A percentile compares a stretch with the other conserved stretches of the same genome.
These are phyloP conservation scores for Medicago lupulina DNA, from an alignment of 306 rosid species.

Conservation along the genomic window DNA sequence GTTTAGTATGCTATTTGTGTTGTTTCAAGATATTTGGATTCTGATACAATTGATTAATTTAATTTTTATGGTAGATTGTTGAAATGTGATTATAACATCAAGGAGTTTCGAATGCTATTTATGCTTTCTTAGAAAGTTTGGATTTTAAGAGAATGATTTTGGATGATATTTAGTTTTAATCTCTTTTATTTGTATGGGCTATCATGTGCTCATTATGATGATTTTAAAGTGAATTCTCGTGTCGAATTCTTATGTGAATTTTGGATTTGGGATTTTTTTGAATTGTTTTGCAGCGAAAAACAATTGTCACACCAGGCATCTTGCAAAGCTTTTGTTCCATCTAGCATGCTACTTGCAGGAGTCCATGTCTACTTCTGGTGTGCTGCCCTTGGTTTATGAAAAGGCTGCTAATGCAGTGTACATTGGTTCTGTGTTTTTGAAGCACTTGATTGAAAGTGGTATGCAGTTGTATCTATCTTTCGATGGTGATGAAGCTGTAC, in stretches of 20 bases:
- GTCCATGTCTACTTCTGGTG: conserved; percentile 69
- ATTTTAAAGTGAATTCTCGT: conserved; percentile 3
- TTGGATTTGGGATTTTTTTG: not conserved
- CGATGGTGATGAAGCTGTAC: conserved; percentile 61
- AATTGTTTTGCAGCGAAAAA: conserved; percentile 70
- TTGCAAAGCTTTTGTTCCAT: conserved; percentile 90
- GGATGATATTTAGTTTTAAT: conserved; percentile 22
- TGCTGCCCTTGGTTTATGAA: conserved; percentile 60
- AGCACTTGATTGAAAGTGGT: conserved; percentile 81
- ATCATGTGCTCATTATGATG: conserved; percentile 24
- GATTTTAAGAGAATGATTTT: not conserved
- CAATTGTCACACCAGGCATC: conserved; percentile 82
- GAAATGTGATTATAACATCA: not conserved
- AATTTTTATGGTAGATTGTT: conserved; percentile 26
- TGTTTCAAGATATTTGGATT: conserved; percentile 6
- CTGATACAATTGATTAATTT: not conserved
- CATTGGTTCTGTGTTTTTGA: conserved; percentile 79
- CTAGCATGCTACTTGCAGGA: conserved; percentile 85
- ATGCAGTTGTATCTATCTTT: conserved; percentile 69
- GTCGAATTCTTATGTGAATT: conserved; percentile 13
- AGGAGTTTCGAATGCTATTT: conserved; percentile 31
- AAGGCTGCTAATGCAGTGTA: conserved; percentile 89
- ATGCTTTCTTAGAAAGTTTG: not conserved
- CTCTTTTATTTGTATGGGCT: conserved; percentile 6
- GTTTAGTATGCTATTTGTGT: conserved; percentile 29